A percentile compares a stretch with the other conserved stretches of the same genome.
Evolutionary conservation across 2,329 filamentous ascomycete genomes (phyloP).

Genomic region (Aspergillus japonicus): DNA sequence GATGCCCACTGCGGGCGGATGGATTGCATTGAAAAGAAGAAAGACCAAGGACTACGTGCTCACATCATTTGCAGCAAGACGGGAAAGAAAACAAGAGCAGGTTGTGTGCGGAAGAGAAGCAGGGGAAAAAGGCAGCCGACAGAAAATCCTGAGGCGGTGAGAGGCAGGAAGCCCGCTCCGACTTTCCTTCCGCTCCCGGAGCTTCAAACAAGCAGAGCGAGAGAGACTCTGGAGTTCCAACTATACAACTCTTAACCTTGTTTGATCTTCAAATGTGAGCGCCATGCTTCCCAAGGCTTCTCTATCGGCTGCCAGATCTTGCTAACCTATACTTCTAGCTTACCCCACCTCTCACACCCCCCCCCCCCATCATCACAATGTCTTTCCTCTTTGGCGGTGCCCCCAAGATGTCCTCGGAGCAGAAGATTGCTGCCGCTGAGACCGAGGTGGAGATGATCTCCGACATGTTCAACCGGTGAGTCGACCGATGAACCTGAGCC

Average conservation of each 20-base stretch:
- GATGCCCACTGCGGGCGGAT: slow-evolving; percentile 38
- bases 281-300: neutral
- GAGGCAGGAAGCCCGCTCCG: neutral
- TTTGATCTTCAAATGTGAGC: neutral
- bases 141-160: slow-evolving; percentile 21
- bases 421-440: slow-evolving; percentile 96
- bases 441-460: slow-evolving; percentile 96
- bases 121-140: slow-evolving; percentile 3
- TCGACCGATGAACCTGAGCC: neutral
- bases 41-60: slow-evolving; percentile 17
- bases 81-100: slow-evolving; percentile 12
- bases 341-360: neutral
- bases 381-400: slow-evolving; percentile 70
- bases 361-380: slow-evolving; percentile 50
- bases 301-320: neutral
- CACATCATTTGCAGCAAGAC: slow-evolving; percentile 25
- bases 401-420: slow-evolving; percentile 86
- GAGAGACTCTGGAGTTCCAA: neutral
- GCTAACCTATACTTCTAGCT: neutral
- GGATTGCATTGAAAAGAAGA: slow-evolving; percentile 38
- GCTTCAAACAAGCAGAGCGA: slow-evolving; percentile 7
- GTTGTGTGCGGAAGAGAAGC: slow-evolving; percentile 12
- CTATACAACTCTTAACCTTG: neutral
- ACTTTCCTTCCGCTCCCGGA: slow-evolving; percentile 16
- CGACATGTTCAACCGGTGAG: slow-evolving; percentile 96